Conservation (phyloP, 2,329 filamentous ascomycete genomes). For the Mycogone perniciosa region DNA sequence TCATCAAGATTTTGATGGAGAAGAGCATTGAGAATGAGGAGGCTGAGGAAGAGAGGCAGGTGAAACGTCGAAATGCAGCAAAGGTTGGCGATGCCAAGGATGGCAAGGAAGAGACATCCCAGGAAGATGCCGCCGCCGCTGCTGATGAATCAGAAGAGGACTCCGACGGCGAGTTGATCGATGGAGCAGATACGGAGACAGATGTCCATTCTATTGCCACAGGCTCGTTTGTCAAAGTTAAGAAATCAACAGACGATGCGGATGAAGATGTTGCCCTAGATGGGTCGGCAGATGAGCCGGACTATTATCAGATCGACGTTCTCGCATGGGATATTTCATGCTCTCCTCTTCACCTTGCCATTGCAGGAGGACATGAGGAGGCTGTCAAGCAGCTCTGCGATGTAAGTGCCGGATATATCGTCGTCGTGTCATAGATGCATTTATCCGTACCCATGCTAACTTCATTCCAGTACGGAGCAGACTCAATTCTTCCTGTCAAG, state of each 20-base stretch:
- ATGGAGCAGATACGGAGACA: conserved; percentile 43
- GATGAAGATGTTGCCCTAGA: conserved; percentile 42
- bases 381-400: conserved; percentile 64
- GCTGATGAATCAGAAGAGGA: conserved; percentile 29
- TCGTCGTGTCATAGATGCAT: neutral
- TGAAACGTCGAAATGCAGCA: conserved; percentile 38
- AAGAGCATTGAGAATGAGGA: conserved; percentile 71
- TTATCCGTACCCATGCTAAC: conserved; percentile 8
- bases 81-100: conserved; percentile 17
- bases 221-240: conserved; percentile 69
- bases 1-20: conserved; percentile 64
- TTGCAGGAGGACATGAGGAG: conserved; percentile 63
- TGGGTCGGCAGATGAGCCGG: conserved; percentile 58
- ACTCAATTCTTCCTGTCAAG: conserved; percentile 70
- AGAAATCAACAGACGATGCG: conserved; percentile 33
- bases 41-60: conserved; percentile 53
- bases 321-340: conserved; percentile 73
- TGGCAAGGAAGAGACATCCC: conserved; percentile 7
- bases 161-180: conserved; percentile 42
- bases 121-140: conserved; percentile 20
- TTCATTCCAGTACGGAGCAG: conserved; percentile 62
- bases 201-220: conserved; percentile 51
- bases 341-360: conserved; percentile 72
- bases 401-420: conserved; percentile 27
- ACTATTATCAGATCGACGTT: conserved; percentile 73